A percentile compares a stretch with the other conserved stretches of the same genome.
Conservation (phyloP, 371 early-diverging fungal genomes). For the Mortierella sp. region DNA sequence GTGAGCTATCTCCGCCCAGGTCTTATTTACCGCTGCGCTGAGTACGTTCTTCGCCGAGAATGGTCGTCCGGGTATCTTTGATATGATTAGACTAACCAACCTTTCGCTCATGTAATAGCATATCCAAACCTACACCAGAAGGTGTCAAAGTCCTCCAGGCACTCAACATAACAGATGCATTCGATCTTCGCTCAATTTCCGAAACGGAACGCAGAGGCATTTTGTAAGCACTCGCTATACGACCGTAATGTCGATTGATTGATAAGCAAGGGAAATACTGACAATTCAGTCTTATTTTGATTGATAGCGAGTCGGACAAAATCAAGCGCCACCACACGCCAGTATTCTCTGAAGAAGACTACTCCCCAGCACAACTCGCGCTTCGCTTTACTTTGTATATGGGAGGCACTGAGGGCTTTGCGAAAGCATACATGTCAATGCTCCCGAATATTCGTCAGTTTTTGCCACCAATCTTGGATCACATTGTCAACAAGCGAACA, state of each 20-base stretch:
- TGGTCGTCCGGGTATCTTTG: background rate
- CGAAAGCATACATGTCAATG: conserved; percentile 69
- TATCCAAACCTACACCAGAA: conserved; percentile 60
- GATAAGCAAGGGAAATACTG: background rate
- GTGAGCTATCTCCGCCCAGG: conserved; percentile 48
- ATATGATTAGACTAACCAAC: too few species aligned
- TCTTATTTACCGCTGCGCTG: conserved; percentile 54
- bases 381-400: conserved; percentile 71
- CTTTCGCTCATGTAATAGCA: conserved; percentile 28
- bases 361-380: conserved; percentile 73
- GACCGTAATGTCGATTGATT: background rate
- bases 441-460: conserved; percentile 64
- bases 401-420: conserved; percentile 68
- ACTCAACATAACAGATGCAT: conserved; percentile 64
- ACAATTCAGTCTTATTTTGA: background rate
- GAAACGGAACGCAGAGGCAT: conserved; percentile 65
- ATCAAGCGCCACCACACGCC: conserved; percentile 64
- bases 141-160: conserved; percentile 63
- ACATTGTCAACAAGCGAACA: conserved; percentile 67
- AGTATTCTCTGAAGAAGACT: conserved; percentile 69
- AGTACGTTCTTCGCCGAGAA: conserved; percentile 25
- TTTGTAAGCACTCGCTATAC: conserved; percentile 42
- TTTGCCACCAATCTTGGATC: conserved; percentile 64
- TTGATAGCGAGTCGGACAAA: conserved; percentile 38
- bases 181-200: conserved; percentile 69